A percentile compares a stretch with the other conserved stretches of the same genome.
Conservation (phyloP, 192 early-diverging fungal species). For the Coemansia sp. region DNA sequence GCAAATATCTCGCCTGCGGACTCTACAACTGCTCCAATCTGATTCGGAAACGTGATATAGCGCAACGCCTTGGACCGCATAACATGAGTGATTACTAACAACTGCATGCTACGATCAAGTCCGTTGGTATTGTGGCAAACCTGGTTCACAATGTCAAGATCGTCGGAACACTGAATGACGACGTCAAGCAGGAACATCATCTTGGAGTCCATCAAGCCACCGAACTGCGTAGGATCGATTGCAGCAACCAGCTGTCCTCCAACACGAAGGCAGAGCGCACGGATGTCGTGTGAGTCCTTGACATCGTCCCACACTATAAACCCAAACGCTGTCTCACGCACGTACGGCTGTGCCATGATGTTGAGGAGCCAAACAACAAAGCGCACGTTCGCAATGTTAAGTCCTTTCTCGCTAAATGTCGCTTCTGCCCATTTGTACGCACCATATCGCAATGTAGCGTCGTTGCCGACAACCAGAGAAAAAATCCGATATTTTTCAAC, state of each 20-base stretch:
- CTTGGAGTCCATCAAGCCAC: background rate
- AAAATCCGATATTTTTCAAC: constrained; percentile 15
- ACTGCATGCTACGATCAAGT: background rate
- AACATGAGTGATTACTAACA: background rate
- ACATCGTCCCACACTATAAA: constrained; percentile 22
- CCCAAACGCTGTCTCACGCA: constrained; percentile 3
- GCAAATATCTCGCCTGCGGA: constrained; percentile 3
- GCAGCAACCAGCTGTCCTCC: constrained; percentile 7
- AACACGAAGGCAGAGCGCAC: constrained; percentile 13
- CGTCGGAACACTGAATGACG: constrained; percentile 19
- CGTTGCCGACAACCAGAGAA: constrained; percentile 19
- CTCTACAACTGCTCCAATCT: background rate
- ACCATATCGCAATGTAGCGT: constrained; percentile 11
- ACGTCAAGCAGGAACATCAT: constrained; percentile 21
- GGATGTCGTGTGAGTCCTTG: background rate
- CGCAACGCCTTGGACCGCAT: constrained; percentile 23
- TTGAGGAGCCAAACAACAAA: constrained; percentile 18
- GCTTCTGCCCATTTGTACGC: constrained; percentile 23
- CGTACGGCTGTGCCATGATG: constrained; percentile 2
- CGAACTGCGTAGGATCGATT: background rate
- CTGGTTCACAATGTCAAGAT: background rate
- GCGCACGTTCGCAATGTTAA: background rate
- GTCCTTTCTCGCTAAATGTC: background rate
- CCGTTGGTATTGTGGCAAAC: constrained; percentile 3
- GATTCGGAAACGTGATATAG: background rate